phyloP scores from a whole-genome alignment of 2,329 filamentous ascomycete genomes.

The Botrytis pseudocinerea region DNA sequence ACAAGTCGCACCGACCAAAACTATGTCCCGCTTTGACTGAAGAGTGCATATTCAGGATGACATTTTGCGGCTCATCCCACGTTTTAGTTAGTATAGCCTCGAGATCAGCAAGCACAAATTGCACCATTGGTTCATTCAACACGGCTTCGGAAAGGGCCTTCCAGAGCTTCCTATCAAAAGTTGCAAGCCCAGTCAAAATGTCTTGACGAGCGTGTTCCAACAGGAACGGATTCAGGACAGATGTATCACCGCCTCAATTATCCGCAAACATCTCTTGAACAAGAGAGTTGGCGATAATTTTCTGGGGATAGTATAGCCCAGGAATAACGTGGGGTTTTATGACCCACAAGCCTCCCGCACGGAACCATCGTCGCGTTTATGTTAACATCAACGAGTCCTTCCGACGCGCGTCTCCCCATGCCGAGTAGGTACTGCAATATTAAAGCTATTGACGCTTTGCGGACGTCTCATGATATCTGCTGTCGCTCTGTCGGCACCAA shows the following conservation, averaged over 20 bases:
- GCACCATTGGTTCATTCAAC: not conserved
- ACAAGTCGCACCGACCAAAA: not conserved
- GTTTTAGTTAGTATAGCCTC: not conserved
- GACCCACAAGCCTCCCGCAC: no score
- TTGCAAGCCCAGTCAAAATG: not conserved
- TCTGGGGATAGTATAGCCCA: not conserved
- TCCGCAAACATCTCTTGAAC: not conserved
- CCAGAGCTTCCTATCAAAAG: not conserved
- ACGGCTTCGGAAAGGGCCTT: not conserved
- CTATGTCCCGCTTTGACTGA: not conserved
- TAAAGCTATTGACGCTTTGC: no score
- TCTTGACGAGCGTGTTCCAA: not conserved
- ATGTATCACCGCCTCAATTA: not conserved
- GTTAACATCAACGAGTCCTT: no score
- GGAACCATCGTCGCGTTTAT: no score
- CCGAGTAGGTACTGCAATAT: no score
- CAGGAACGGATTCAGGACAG: not conserved
- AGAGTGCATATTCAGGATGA: not conserved
- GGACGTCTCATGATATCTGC: no score
- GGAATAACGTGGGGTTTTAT: not conserved
- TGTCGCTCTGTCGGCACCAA: no score
- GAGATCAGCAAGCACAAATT: no score
- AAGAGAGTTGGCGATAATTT: not conserved
- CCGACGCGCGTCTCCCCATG: no score
- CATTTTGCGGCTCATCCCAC: not conserved